Conservation (phyloP, 257 asterid genomes). For the Echites panduratus region DNA sequence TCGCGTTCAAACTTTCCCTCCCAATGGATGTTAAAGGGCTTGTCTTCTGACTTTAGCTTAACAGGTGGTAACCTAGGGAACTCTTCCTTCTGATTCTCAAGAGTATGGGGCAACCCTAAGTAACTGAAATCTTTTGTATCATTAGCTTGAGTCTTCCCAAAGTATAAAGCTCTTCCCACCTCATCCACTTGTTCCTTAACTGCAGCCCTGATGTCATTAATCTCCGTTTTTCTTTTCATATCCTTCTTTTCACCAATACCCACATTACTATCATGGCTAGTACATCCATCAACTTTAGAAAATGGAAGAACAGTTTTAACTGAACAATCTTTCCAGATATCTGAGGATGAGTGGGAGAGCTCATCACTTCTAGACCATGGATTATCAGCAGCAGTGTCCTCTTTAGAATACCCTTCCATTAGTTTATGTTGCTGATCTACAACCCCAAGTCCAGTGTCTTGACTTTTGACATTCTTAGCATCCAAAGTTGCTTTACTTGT, state of each 20-base stretch:
- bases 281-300: constrained; percentile 49
- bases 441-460: constrained; percentile 48
- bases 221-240: constrained; percentile 54
- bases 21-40: constrained; percentile 71
- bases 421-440: constrained; percentile 37
- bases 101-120: constrained; percentile 44
- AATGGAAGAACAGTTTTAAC: constrained; percentile 68
- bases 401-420: constrained; percentile 37
- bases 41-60: constrained; percentile 83
- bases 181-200: constrained; percentile 85
- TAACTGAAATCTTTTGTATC: constrained; percentile 50
- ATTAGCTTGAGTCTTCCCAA: constrained; percentile 55
- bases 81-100: constrained; percentile 77
- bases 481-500: constrained; percentile 38
- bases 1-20: constrained; percentile 80
- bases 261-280: constrained; percentile 44
- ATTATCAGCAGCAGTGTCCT: constrained; percentile 36
- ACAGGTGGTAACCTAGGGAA: constrained; percentile 89
- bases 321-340: constrained; percentile 55
- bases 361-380: constrained; percentile 50
- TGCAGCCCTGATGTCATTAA: constrained; percentile 47
- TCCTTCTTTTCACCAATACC: constrained; percentile 43
- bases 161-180: constrained; percentile 70
- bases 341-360: constrained; percentile 38
- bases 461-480: constrained; percentile 26